A percentile compares a stretch with the other conserved stretches of the same genome.
Evolutionary conservation across 1,284 basidiomycete genomes (phyloP).

Genomic region (Heterobasidion annosum): DNA sequence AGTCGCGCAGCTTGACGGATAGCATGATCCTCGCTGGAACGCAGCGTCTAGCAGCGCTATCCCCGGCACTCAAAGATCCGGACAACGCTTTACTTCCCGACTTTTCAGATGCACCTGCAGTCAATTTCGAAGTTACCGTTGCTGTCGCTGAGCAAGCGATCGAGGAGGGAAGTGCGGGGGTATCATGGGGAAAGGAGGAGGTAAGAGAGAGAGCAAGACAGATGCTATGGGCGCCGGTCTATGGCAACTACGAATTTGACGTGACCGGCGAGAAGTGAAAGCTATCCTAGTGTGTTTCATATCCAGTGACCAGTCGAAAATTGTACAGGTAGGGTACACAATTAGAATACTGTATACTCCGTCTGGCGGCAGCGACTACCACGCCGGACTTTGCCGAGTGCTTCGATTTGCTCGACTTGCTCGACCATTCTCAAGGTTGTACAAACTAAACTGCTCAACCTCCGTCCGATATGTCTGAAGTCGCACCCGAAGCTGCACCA

Average conservation of each 20-base stretch:
- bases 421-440: background rate
- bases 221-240: conserved; percentile 53
- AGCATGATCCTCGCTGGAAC: conserved; percentile 77
- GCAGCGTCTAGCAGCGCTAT: conserved; percentile 60
- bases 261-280: conserved; percentile 34
- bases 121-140: conserved; percentile 75
- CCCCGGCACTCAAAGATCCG: conserved; percentile 63
- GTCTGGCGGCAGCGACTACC: background rate
- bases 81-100: conserved; percentile 65
- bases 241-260: conserved; percentile 58
- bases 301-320: too few species aligned
- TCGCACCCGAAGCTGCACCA: conserved; percentile 13
- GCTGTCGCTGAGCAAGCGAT: conserved; percentile 74
- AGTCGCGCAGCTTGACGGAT: conserved; percentile 58
- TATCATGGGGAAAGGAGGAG: conserved; percentile 42
- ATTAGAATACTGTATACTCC: background rate
- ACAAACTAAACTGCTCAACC: background rate
- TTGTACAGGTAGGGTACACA: too few species aligned
- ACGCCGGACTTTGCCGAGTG: background rate
- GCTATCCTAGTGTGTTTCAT: background rate
- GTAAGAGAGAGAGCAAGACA: conserved; percentile 42
- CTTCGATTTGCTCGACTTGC: background rate
- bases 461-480: background rate
- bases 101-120: conserved; percentile 55
- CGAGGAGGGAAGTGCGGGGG: conserved; percentile 56